phyloP scores from a whole-genome alignment of 257 asterid species.

The Oldenlandia corymbosa region DNA sequence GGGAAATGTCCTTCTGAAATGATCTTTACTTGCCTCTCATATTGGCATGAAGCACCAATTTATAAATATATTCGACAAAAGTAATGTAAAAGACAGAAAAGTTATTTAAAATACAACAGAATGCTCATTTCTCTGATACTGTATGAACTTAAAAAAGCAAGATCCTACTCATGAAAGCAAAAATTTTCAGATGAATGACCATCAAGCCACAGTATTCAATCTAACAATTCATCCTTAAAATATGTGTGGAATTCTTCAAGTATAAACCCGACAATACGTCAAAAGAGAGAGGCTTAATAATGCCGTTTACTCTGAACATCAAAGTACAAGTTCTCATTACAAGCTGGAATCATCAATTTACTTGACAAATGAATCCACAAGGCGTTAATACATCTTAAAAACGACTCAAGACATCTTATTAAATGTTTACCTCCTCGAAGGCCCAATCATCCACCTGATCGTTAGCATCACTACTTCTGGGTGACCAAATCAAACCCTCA shows the following conservation, averaged over 20 bases:
- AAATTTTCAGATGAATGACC: background rate
- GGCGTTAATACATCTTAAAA: background rate
- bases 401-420: background rate
- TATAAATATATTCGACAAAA: background rate
- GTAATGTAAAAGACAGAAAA: background rate
- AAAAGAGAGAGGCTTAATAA: background rate
- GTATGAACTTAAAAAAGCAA: background rate
- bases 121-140: background rate
- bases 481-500: constrained; percentile 96
- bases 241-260: no score
- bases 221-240: background rate
- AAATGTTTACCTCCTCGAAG: constrained; percentile 74
- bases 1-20: background rate
- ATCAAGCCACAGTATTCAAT: background rate
- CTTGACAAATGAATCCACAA: background rate
- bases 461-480: constrained; percentile 60
- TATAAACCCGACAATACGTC: background rate
- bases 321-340: background rate
- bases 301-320: no score
- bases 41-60: no score
- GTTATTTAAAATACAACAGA: background rate
- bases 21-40: background rate
- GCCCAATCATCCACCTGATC: constrained; percentile 92
- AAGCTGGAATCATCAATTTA: background rate
- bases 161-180: background rate